Evolutionary conservation across 352 stramenopile genomes (phyloP), one percentile per base, ranked within the genome.

Genomic region (Peronospora tabacina): DNA sequence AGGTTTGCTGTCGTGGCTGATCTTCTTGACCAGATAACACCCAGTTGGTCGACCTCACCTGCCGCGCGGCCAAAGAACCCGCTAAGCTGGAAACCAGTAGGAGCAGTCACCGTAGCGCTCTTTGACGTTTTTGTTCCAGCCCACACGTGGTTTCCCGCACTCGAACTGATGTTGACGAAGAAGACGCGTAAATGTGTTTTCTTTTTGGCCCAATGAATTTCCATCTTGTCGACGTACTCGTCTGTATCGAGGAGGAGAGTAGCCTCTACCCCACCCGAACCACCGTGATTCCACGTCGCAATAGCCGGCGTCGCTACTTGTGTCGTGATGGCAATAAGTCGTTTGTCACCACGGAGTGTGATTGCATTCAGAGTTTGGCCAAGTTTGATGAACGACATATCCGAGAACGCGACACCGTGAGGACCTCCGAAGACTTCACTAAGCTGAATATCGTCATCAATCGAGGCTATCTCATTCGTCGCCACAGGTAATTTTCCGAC

Each of bases 21-120:
- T 20, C 22, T 61, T 9, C 39, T 61, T 22, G 49, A 64, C 59
- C 59, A 68, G 35, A 68, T 68, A 5, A 42, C 44, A 30, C 59
- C 59, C 17, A 68, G 19, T 42, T 57, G 45, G 38, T 58, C 40
- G 0, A 68, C 29, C 34, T 55, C 59, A 17, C 6, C 36, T 26
- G 49, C 44, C 17, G 49, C 40, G 16, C 54, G 44, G 20, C 59
- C 59, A n/a, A 42, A 64, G 32, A 68, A 68, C 1, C 55, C 55
- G n/a, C 49, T 55, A 6, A 68, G 37, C 4, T 64, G 59, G 10
- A 60, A 64, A 19, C 55, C 59, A 38, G 48, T 10, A 2, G 59
- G 49, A 4, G 59, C 55, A 5, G 8, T 37, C 38, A 49, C 22
- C 8, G 9, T 55, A 17, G 49, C 33, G 2, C 29, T 61, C 8